These are phyloP conservation scores for Aphanomyces astaci DNA, from an alignment of 352 stramenopile species.

Conservation along the genomic window DNA sequence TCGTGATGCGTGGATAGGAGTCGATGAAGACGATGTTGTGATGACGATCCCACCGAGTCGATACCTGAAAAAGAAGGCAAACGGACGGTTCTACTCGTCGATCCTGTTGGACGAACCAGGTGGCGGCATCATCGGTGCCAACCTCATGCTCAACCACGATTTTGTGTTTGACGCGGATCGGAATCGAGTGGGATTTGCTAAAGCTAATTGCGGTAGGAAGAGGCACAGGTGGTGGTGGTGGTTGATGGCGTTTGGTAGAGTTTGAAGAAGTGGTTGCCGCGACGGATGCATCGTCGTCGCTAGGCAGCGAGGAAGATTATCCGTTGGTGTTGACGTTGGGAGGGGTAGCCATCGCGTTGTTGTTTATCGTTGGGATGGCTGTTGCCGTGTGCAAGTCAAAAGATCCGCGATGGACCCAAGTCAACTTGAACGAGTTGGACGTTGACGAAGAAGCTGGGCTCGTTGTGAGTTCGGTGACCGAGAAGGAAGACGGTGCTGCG, in stretches of 20 bases:
- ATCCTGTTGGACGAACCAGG: slow-evolving; percentile 62
- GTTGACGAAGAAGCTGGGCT: slow-evolving; percentile 51
- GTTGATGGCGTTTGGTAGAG: neutral
- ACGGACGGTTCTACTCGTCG: slow-evolving; percentile 42
- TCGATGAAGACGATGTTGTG: slow-evolving; percentile 47
- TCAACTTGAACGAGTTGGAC: slow-evolving; percentile 30
- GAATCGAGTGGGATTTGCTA: slow-evolving; percentile 69
- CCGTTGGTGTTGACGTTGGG: slow-evolving; percentile 70
- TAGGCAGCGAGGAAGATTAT: slow-evolving; percentile 32
- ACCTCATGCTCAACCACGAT: slow-evolving; percentile 76
- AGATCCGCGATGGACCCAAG: slow-evolving; percentile 58
- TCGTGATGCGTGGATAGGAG: no score
- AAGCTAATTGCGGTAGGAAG: slow-evolving; percentile 46
- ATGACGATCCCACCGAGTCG: slow-evolving; percentile 51
- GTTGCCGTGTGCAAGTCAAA: slow-evolving; percentile 51
- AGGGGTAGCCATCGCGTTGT: slow-evolving; percentile 53
- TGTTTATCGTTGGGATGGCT: slow-evolving; percentile 57
- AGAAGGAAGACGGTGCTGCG: neutral
- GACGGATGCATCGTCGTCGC: slow-evolving; percentile 18
- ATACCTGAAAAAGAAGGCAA: slow-evolving; percentile 49
- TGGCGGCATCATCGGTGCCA: slow-evolving; percentile 72
- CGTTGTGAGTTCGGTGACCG: slow-evolving; percentile 29
- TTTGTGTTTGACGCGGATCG: slow-evolving; percentile 71
- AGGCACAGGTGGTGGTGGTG: neutral
- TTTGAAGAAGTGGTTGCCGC: slow-evolving; percentile 13